These are phyloP conservation scores for Mortierella sp. DNA, from an alignment of 371 early-diverging fungal species.

Conservation along the genomic window DNA sequence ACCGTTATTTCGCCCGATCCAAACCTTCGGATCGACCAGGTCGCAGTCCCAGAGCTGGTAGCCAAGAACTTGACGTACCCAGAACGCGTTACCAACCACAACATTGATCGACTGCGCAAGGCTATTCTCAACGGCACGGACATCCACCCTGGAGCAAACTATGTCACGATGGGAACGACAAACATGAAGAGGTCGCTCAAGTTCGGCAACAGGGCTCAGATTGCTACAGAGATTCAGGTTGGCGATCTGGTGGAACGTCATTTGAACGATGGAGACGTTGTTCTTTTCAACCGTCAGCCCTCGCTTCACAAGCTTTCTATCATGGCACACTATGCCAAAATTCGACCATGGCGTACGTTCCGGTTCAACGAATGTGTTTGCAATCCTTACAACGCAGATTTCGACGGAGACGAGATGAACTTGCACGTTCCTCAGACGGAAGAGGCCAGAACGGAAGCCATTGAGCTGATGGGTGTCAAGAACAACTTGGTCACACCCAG, in stretches of 20 bases:
- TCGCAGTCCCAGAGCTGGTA: conserved; percentile 96
- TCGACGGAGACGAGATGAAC: conserved; percentile 99
- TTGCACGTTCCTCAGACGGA: conserved; percentile 99
- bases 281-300: conserved; percentile 99
- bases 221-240: conserved; percentile 80
- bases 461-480: conserved; percentile 97
- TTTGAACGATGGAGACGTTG: conserved; percentile 95
- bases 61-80: conserved; percentile 98
- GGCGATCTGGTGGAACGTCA: conserved; percentile 99
- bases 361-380: conserved; percentile 99
- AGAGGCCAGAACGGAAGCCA: conserved; percentile 98
- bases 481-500: conserved; percentile 98
- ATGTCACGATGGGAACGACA: conserved; percentile 67
- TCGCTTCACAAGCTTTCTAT: conserved; percentile 98
- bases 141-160: conserved; percentile 97
- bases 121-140: conserved; percentile 93
- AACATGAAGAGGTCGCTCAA: conserved; percentile 75
- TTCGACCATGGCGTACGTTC: conserved; percentile 98
- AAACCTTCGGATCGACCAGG: conserved; percentile 98
- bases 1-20: conserved; percentile 99
- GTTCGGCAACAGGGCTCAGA: conserved; percentile 76
- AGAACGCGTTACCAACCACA: conserved; percentile 92
- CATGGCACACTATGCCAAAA: conserved; percentile 97
- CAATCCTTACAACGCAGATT: conserved; percentile 99
- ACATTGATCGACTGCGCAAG: conserved; percentile 84